phyloP scores from a whole-genome alignment of 257 asterid species.

The Verbascum thapsus region DNA sequence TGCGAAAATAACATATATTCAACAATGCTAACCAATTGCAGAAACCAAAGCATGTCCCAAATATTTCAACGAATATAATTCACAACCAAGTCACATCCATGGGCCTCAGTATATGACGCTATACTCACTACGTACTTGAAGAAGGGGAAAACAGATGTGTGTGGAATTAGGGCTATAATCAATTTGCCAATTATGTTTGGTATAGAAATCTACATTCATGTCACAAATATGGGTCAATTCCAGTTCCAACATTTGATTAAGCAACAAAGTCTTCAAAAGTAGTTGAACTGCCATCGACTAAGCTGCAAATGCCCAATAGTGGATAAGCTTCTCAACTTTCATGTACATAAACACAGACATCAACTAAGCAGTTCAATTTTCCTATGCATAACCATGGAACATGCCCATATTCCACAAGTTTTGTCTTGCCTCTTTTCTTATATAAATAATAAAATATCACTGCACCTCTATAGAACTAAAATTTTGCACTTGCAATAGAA shows the following conservation, averaged over 20 bases:
- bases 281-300: background rate
- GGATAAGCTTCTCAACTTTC: constrained; percentile 3
- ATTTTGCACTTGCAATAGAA: background rate
- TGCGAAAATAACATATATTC: too few relatives aligned
- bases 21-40: too few relatives aligned
- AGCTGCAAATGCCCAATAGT: background rate
- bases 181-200: background rate
- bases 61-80: too few relatives aligned
- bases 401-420: background rate
- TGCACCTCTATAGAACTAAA: background rate
- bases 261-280: background rate
- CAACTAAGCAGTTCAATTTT: too few relatives aligned
- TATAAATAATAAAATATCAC: constrained; percentile 1
- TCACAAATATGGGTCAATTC: background rate
- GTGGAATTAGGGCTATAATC: background rate
- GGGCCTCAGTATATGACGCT: background rate
- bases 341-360: constrained; percentile 1
- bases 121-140: background rate
- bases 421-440: background rate
- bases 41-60: too few relatives aligned
- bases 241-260: background rate
- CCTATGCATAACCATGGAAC: constrained; percentile 3
- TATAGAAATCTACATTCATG: background rate
- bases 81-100: background rate
- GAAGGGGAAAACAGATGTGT: background rate